Evolutionary conservation across 1,284 basidiomycete species (phyloP).

Genomic region (Moesziomyces globuligerus): DNA sequence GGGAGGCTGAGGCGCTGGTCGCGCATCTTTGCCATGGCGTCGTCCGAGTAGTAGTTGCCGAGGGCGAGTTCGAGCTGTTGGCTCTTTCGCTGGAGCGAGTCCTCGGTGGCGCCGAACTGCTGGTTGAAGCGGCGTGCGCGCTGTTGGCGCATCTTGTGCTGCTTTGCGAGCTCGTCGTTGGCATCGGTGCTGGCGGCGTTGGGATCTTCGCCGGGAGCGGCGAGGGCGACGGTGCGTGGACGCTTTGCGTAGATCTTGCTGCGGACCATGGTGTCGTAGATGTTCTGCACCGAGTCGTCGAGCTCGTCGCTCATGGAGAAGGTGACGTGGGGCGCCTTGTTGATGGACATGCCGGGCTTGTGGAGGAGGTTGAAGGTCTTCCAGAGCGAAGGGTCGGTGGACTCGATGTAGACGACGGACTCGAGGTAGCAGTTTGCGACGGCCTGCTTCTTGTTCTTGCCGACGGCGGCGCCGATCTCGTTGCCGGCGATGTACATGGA

Average conservation of each 20-base stretch:
- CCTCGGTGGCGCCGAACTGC: conserved; percentile 53
- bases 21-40: conserved; percentile 76
- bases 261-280: conserved; percentile 74
- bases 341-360: conserved; percentile 67
- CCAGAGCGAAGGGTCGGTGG: conserved; percentile 84
- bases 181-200: conserved; percentile 58
- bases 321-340: conserved; percentile 77
- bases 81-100: conserved; percentile 72
- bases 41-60: conserved; percentile 75
- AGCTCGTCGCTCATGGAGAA: conserved; percentile 78
- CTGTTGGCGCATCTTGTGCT: conserved; percentile 33
- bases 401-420: conserved; percentile 84
- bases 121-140: conserved; percentile 37
- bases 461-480: conserved; percentile 81
- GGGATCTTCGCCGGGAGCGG: conserved; percentile 38
- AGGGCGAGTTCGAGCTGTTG: conserved; percentile 73
- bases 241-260: conserved; percentile 62
- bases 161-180: conserved; percentile 50
- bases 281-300: conserved; percentile 79
- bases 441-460: conserved; percentile 79
- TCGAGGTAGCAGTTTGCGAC: conserved; percentile 83
- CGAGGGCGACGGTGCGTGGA: conserved; percentile 48
- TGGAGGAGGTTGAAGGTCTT: conserved; percentile 72
- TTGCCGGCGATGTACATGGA: conserved; percentile 82
- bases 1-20: conserved; percentile 77